Conservation (phyloP, 192 early-diverging fungal genomes). For the Linnemannia schmuckeri region DNA sequence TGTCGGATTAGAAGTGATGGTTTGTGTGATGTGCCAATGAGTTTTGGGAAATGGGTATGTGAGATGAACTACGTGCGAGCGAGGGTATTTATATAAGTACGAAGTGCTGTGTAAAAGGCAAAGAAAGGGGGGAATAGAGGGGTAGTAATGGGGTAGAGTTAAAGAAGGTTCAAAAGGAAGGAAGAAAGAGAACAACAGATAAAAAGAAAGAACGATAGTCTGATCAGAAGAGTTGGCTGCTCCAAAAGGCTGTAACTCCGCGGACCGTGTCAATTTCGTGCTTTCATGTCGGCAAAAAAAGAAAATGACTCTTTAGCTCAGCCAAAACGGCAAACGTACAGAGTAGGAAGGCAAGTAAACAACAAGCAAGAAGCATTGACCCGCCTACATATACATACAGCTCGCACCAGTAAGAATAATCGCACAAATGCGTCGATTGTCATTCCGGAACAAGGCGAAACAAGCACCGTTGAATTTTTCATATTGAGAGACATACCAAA, state of each 20-base stretch:
- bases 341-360: not conserved
- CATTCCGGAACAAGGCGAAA: conserved; percentile 6
- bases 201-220: not conserved
- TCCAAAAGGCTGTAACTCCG: not conserved
- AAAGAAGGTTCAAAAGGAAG: not conserved
- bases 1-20: not conserved
- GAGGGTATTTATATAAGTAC: not conserved
- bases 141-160: not conserved
- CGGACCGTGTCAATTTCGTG: not conserved
- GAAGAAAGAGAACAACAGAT: not conserved
- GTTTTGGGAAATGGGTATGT: not conserved
- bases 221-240: not conserved
- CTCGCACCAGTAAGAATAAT: not conserved
- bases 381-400: not conserved
- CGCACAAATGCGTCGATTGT: not conserved
- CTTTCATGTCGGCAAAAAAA: not conserved
- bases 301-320: not conserved
- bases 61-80: not conserved
- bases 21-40: not conserved
- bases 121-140: not conserved
- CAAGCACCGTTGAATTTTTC: not conserved
- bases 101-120: not conserved
- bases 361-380: not conserved
- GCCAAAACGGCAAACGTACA: not conserved
- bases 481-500: not conserved